phyloP scores from a whole-genome alignment of 1,284 basidiomycete genomes.

The Pholiota adiposa region DNA sequence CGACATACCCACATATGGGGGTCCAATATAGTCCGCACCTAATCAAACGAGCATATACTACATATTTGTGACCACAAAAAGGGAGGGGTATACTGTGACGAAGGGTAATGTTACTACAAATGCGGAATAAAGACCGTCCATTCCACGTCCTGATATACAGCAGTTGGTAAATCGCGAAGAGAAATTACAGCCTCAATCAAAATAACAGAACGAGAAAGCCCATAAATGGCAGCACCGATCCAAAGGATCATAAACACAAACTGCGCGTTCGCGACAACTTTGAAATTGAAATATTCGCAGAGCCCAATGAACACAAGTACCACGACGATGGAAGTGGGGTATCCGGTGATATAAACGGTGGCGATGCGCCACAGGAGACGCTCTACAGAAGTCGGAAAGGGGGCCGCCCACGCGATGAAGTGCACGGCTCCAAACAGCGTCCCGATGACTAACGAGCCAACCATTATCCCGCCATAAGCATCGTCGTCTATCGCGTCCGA shows the following conservation, averaged over 20 bases:
- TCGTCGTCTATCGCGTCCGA: neutral
- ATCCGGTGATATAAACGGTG: neutral
- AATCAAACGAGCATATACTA: no score
- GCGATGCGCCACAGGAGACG: neutral
- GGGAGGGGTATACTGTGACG: no score
- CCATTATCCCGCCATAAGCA: neutral
- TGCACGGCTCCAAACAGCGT: neutral
- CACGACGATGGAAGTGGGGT: neutral
- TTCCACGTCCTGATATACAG: neutral
- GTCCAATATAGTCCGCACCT: no score
- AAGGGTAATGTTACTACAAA: neutral
- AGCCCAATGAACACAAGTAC: neutral
- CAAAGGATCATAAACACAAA: neutral
- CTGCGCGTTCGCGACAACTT: neutral
- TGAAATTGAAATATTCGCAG: neutral
- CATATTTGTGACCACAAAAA: no score
- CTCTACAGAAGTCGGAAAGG: neutral
- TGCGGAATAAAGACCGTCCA: neutral
- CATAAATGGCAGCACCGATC: neutral
- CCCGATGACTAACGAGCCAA: neutral
- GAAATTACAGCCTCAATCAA: neutral
- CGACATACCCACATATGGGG: no score
- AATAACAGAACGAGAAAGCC: neutral
- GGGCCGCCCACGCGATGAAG: neutral
- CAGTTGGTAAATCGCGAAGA: neutral